Conservation (phyloP, 2,329 filamentous ascomycete species). For the Trichoderma arundinaceum region DNA sequence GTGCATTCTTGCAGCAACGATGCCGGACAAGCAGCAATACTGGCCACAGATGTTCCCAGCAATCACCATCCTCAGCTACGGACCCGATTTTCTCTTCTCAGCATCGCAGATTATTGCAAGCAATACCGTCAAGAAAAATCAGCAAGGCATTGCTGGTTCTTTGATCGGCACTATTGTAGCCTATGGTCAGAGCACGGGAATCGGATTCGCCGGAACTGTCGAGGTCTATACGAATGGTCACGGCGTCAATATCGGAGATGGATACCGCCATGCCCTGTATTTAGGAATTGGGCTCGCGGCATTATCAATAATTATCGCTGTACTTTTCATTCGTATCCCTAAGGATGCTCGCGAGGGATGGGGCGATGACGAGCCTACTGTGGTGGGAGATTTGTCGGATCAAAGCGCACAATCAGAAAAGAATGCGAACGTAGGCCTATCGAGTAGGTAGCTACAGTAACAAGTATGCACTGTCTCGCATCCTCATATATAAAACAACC, state of each 20-base stretch:
- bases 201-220: slow-evolving; percentile 10
- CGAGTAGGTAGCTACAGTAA: not conserved
- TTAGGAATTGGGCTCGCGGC: not conserved
- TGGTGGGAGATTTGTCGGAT: not conserved
- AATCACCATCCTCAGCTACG: not conserved
- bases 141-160: slow-evolving; percentile 3
- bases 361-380: not conserved
- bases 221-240: not conserved
- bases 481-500: too few relatives aligned
- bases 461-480: not conserved
- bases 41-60: slow-evolving; percentile 7
- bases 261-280: slow-evolving; percentile 3
- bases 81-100: not conserved
- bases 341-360: slow-evolving; percentile 1
- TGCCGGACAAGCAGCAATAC: slow-evolving; percentile 1
- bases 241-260: not conserved
- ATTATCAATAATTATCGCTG: not conserved
- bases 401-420: not conserved
- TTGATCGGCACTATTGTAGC: not conserved
- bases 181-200: not conserved
- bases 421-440: too few relatives aligned
- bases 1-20: not conserved
- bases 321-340: not conserved
- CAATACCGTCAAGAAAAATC: slow-evolving; percentile 1
- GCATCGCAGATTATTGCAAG: slow-evolving; percentile 7